These are phyloP conservation scores for Lophiotrema nucula DNA, from an alignment of 495 filamentous ascomycete species.

Conservation along the genomic window DNA sequence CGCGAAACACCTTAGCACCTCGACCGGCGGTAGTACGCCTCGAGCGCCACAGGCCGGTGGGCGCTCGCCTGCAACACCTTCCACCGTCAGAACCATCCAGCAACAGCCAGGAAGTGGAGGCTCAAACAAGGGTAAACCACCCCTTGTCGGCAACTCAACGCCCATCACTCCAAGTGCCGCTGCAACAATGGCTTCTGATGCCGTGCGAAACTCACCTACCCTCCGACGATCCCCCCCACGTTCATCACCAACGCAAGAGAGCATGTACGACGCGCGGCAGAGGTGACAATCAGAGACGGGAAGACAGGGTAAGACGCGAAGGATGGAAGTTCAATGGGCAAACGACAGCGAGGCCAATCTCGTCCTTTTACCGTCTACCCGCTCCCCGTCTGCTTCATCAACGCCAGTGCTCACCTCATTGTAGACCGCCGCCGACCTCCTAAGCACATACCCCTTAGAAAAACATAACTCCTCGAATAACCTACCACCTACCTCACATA, in stretches of 20 bases:
- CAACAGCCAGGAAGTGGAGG: constrained; percentile 28
- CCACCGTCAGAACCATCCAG: constrained; percentile 26
- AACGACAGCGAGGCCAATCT: constrained; percentile 20
- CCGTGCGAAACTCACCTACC: constrained; percentile 14
- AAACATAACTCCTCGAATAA: too few species aligned
- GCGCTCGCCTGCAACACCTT: constrained; percentile 28
- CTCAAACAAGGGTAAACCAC: constrained; percentile 20
- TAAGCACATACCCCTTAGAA: too few species aligned
- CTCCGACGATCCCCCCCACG: constrained; percentile 24
- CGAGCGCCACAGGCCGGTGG: constrained; percentile 27
- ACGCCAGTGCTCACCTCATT: neutral
- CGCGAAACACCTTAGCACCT: constrained; percentile 22
- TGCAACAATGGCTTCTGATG: constrained; percentile 19
- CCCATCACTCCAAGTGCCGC: constrained; percentile 24
- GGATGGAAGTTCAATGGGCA: constrained; percentile 27
- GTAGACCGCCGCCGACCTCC: neutral
- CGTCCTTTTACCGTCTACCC: constrained; percentile 14
- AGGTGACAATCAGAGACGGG: constrained; percentile 15
- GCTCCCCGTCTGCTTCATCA: constrained; percentile 1
- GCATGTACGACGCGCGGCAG: constrained; percentile 9
- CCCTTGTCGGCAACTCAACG: constrained; percentile 17
- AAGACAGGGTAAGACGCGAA: constrained; percentile 8
- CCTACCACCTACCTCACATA: too few species aligned
- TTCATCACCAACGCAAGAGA: constrained; percentile 20
- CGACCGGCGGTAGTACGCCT: constrained; percentile 31